Conservation (phyloP, 331 rosid species). For the Pyracantha coccinea region DNA sequence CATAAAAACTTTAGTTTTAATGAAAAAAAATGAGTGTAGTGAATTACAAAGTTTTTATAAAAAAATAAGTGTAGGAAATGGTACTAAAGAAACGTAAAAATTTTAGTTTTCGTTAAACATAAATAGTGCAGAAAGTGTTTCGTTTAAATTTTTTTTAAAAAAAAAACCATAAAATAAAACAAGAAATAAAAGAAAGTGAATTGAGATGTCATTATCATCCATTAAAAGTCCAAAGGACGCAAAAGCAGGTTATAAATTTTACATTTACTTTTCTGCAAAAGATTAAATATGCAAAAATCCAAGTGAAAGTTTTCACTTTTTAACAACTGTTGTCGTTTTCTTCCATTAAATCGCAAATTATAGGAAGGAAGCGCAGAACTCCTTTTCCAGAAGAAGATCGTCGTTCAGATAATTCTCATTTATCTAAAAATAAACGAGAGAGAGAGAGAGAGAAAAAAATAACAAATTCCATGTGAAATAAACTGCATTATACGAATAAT, state of each 20-base stretch:
- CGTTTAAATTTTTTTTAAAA: not conserved
- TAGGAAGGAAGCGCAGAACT: not conserved
- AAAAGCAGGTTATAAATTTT: not conserved
- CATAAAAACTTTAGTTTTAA: too few relatives aligned
- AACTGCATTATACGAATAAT: too few relatives aligned
- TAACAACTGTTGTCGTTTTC: not conserved
- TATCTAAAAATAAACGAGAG: slow-evolving; percentile 2
- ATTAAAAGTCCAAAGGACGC: not conserved
- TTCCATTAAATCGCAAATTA: not conserved
- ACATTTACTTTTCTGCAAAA: not conserved
- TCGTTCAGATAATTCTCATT: not conserved
- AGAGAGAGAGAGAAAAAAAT: not conserved
- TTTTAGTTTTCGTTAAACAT: rapidly evolving
- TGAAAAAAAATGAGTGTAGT: too few relatives aligned
- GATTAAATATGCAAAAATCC: not conserved
- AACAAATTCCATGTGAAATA: not conserved
- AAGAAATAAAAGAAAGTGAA: not conserved
- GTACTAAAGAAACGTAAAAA: rapidly evolving
- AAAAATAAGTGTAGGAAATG: not conserved
- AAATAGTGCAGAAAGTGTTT: rapidly evolving
- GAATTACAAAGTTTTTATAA: not conserved
- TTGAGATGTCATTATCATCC: slow-evolving; percentile 5
- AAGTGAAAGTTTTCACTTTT: not conserved
- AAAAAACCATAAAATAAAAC: not conserved
- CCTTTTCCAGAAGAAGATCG: not conserved